These are phyloP conservation scores for Hygrocybe punicea DNA, from an alignment of 768 basidiomycete species.

Conservation along the genomic window DNA sequence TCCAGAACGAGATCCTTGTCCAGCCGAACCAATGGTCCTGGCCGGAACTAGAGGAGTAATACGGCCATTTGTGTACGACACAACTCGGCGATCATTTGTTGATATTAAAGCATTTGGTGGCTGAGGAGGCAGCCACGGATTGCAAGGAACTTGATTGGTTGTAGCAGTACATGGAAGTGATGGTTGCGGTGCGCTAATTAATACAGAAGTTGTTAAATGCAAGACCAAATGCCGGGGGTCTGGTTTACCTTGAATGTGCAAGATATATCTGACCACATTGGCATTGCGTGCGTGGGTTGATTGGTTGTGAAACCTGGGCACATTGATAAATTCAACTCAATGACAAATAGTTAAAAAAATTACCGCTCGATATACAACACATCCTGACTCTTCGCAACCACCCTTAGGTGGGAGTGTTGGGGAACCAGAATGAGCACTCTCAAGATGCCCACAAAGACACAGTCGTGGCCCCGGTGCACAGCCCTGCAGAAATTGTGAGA, in stretches of 20 bases:
- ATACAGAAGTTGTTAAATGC: neutral
- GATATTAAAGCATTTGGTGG: neutral
- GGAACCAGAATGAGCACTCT: neutral
- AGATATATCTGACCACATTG: neutral
- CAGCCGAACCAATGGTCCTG: neutral
- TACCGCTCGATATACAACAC: neutral
- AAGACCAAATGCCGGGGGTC: neutral
- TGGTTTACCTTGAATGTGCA: neutral
- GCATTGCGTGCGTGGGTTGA: neutral
- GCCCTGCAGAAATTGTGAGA: neutral
- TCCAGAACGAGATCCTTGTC: neutral
- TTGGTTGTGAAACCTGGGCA: neutral
- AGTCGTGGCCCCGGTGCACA: neutral
- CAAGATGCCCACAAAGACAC: neutral
- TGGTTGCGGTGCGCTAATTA: neutral
- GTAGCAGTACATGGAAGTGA: neutral
- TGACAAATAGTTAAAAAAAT: neutral
- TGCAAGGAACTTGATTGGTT: neutral
- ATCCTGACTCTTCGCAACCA: neutral
- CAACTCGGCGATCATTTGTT: neutral
- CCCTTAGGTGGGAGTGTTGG: neutral
- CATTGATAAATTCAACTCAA: neutral
- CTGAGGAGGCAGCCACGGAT: neutral
- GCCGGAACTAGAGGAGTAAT: neutral
- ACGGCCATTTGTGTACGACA: neutral